phyloP scores from a whole-genome alignment of 1,284 basidiomycete genomes.

The Boletellus dicymbophilus region DNA sequence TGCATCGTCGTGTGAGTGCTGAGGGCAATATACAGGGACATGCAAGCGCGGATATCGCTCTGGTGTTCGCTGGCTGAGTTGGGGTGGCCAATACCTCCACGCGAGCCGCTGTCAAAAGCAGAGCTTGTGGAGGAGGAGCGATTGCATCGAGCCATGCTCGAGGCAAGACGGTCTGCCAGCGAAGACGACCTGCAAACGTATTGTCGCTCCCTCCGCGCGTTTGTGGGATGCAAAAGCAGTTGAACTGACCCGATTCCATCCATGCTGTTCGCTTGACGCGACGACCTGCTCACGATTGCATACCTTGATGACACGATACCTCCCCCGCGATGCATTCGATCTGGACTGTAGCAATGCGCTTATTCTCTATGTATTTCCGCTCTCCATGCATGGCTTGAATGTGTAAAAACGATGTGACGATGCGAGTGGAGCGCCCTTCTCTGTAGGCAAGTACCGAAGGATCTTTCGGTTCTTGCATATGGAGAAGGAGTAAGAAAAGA shows the following conservation, averaged over 20 bases:
- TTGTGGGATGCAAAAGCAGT: constrained; percentile 58
- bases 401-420: neutral
- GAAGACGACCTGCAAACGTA: constrained; percentile 57
- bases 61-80: constrained; percentile 66
- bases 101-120: constrained; percentile 64
- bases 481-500: constrained; percentile 21
- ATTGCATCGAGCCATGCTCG: constrained; percentile 62
- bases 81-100: constrained; percentile 61
- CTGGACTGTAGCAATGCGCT: constrained; percentile 20
- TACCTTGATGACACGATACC: constrained; percentile 32
- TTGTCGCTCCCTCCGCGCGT: constrained; percentile 59
- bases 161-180: constrained; percentile 53
- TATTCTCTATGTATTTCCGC: constrained; percentile 27
- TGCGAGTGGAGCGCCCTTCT: constrained; percentile 16
- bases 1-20: constrained; percentile 1
- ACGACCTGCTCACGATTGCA: neutral
- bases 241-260: neutral
- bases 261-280: neutral
- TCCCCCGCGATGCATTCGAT: constrained; percentile 1
- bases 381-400: constrained; percentile 5
- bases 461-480: constrained; percentile 31
- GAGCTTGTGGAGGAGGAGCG: constrained; percentile 70
- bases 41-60: constrained; percentile 64
- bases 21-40: constrained; percentile 48
- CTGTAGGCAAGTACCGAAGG: constrained; percentile 28